Evolutionary conservation across 2,329 filamentous ascomycete genomes (phyloP), one percentile per base, ranked within the genome.

Genomic region (Botrytis deweyae): DNA sequence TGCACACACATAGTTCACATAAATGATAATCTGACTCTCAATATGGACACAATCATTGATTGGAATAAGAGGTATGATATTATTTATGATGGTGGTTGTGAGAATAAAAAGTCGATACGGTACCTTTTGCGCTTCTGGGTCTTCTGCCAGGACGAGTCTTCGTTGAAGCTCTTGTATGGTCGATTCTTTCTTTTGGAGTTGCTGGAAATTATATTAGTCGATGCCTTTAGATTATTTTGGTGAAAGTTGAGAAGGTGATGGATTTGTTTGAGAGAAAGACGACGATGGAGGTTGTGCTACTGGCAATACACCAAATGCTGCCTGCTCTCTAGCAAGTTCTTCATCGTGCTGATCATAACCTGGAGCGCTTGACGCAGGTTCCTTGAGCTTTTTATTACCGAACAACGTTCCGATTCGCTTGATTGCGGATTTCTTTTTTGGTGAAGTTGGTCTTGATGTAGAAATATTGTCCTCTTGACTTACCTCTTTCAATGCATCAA

Each of bases 401-500:
- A 46, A 65, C 9, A 55, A 7, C 40, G 33, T 46, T 65, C 69
- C 58, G 58, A 71, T 65, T 66, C 38, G 33, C 40, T 58, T 72
- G 42, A 62, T 63, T 49, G 69, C 38, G 36, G 66, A 44, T 46
- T 63, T 58, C 59, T 65, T 72, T 42, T 73, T 73, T 52, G 64
- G 52, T 73, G 52, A 44, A 61, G 42, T 22, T 36, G 71, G 40
- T 36, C 59, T 58, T 55, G 38, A 58, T 36, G 69, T 58, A 63
- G 61, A 44, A 72, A 67, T 38, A 63, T 52, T 55, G 33, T 49
- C 68, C 58, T 71, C 49, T 49, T 61, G 64, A 72, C 88, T 87
- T 82, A 90, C 89, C 86, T 90, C 86, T 76, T 87, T 87, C 79
- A 88, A 83, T 80, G 88, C 85, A 80, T 77, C 73, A 46, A 89